Conservation (phyloP, 345 rosid genomes). For the Dipteronia sinensis region DNA sequence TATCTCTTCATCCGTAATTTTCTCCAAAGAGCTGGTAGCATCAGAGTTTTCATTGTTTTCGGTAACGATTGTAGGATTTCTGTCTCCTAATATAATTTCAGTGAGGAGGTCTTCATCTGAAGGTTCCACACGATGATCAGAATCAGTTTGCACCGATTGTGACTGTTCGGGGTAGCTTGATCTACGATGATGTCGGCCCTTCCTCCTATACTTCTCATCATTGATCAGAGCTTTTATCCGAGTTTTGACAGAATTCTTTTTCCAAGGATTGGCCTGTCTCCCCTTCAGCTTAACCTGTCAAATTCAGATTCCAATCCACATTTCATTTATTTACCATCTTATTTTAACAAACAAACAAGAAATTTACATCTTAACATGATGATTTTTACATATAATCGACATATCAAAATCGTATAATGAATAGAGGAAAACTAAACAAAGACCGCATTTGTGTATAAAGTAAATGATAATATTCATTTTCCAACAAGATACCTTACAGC, state of each 20-base stretch:
- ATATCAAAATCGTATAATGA: not conserved
- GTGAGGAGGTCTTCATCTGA: conserved; percentile 21
- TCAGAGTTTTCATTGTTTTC: conserved; percentile 25
- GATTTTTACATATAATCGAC: not conserved
- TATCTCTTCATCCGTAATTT: conserved; percentile 28
- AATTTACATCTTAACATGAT: not conserved
- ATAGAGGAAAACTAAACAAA: not conserved
- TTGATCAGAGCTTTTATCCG: conserved; percentile 56
- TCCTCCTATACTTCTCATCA: conserved; percentile 61
- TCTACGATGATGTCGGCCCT: conserved; percentile 53
- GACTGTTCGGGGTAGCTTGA: conserved; percentile 46
- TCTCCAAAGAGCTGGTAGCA: conserved; percentile 31
- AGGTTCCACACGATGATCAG: conserved; percentile 30
- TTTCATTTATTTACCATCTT: conserved; percentile 1
- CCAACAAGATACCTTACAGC: conserved; percentile 30
- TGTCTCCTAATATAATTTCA: conserved; percentile 20
- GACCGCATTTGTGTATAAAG: not conserved
- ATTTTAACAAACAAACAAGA: not conserved
- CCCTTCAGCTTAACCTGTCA: conserved; percentile 44
- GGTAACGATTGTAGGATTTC: conserved; percentile 17
- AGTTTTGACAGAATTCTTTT: conserved; percentile 57
- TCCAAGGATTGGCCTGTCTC: conserved; percentile 26
- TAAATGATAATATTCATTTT: not conserved
- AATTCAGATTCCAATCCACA: conserved; percentile 26
- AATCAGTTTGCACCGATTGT: conserved; percentile 25